Conservation (phyloP, 176 grass and related monocot species). For the Avena sativa region DNA sequence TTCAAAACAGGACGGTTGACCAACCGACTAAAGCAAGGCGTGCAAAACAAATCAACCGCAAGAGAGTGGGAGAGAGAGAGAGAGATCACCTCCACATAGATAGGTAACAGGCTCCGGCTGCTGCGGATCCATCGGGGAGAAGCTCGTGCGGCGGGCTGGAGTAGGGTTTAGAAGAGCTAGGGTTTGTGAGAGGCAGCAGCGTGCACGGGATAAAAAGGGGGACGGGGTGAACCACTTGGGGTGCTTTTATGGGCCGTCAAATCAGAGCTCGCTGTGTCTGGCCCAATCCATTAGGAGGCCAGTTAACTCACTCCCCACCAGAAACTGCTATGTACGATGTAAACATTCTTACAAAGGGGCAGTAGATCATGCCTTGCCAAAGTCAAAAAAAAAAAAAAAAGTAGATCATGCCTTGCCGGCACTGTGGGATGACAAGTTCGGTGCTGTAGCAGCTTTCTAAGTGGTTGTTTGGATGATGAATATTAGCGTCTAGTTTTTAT, state of each 20-base stretch:
- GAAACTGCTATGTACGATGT: too few relatives aligned
- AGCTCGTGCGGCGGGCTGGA: neutral
- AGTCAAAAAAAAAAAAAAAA: too few relatives aligned
- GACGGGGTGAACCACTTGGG: neutral
- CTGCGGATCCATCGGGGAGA: slow-evolving; percentile 51
- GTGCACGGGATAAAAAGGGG: neutral
- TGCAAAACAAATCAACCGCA: neutral
- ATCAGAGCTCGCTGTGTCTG: slow-evolving; percentile 19
- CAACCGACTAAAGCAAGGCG: neutral
- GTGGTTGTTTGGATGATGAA: too few relatives aligned
- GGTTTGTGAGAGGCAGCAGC: neutral
- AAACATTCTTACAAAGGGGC: too few relatives aligned
- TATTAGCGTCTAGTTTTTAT: too few relatives aligned
- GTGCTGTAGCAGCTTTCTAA: too few relatives aligned
- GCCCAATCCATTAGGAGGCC: neutral
- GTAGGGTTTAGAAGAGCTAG: slow-evolving; percentile 10
- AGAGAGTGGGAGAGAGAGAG: neutral
- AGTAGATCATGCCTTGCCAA: too few relatives aligned
- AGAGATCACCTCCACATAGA: slow-evolving; percentile 48
- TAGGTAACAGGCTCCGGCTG: slow-evolving; percentile 61
- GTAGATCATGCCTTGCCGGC: too few relatives aligned
- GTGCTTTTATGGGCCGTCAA: neutral
- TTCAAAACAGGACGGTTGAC: neutral
- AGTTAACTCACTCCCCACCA: too few relatives aligned
- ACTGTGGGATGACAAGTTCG: too few relatives aligned